These are phyloP conservation scores for Lantana camara DNA, from an alignment of 257 asterid genomes.

Conservation along the genomic window DNA sequence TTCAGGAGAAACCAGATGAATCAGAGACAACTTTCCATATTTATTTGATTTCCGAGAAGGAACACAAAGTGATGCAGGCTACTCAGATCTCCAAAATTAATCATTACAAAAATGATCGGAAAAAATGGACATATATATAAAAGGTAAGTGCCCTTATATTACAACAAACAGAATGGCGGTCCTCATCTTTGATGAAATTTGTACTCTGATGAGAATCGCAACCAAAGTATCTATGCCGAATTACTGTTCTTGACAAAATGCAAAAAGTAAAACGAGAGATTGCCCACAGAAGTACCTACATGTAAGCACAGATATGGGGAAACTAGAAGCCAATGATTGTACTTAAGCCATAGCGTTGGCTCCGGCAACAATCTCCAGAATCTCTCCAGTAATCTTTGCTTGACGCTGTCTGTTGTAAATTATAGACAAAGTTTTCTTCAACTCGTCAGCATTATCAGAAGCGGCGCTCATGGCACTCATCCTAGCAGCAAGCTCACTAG, in stretches of 20 bases:
- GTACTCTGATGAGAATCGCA: constrained; percentile 45
- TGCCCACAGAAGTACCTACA: constrained; percentile 33
- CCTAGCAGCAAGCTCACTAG: constrained; percentile 92
- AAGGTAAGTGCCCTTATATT: constrained; percentile 36
- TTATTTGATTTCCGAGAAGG: not conserved
- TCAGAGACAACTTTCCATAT: not conserved
- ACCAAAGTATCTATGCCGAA: constrained; percentile 36
- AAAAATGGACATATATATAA: constrained; percentile 31
- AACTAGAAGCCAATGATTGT: constrained; percentile 1
- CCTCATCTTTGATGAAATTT: constrained; percentile 40
- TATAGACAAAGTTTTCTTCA: constrained; percentile 61
- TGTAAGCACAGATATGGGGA: constrained; percentile 29
- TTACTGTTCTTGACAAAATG: constrained; percentile 32
- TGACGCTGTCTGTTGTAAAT: constrained; percentile 82
- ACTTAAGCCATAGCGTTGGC: constrained; percentile 58
- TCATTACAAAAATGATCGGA: not conserved
- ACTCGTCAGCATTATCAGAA: constrained; percentile 67
- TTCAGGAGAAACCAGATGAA: not conserved
- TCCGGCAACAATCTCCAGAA: constrained; percentile 93
- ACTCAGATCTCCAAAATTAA: not conserved
- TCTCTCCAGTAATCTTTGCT: constrained; percentile 93
- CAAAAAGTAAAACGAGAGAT: constrained; percentile 26
- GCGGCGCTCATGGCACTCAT: constrained; percentile 96
- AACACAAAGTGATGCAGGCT: not conserved
- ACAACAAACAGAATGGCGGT: constrained; percentile 41